phyloP scores from a whole-genome alignment of 441 rosid species.

The Adansonia gregorii region DNA sequence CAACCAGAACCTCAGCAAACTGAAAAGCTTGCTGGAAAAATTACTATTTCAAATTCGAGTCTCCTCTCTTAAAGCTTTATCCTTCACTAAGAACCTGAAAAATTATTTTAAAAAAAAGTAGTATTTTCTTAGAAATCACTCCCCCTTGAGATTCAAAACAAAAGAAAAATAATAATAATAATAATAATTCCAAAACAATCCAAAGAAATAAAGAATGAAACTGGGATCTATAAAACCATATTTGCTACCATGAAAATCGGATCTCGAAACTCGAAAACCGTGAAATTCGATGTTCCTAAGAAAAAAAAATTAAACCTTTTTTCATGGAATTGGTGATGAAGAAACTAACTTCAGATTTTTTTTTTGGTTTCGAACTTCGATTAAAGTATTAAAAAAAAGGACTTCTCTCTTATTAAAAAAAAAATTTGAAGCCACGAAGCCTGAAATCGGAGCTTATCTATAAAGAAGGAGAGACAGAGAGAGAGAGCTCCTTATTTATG shows the following conservation, averaged over 20 bases:
- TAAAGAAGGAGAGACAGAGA: not conserved
- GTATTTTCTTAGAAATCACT: not conserved
- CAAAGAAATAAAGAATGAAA: not conserved
- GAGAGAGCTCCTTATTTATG: not conserved
- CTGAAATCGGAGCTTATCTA: slow-evolving; percentile 25
- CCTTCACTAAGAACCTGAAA: slow-evolving; percentile 3
- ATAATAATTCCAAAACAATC: not conserved
- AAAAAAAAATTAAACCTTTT: not conserved
- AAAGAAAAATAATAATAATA: no score
- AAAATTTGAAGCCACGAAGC: slow-evolving; percentile 17
- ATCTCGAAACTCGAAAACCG: slow-evolving; percentile 12
- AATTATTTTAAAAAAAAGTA: not conserved
- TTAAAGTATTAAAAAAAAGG: not conserved
- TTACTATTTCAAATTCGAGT: not conserved
- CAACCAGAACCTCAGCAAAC: not conserved
- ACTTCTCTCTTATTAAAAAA: no score
- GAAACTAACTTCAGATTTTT: slow-evolving; percentile 21
- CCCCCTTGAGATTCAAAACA: slow-evolving; percentile 24
- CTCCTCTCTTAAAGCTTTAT: not conserved
- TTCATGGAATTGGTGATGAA: not conserved
- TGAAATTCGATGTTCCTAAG: not conserved
- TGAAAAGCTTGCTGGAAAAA: slow-evolving; percentile 19
- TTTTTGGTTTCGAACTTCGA: not conserved
- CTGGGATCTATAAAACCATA: slow-evolving; percentile 8
- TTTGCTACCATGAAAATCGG: slow-evolving; percentile 20